Percentiles rank a stretch among this genome's conserved stretches.
Evolutionary conservation across 192 early-diverging fungal genomes (phyloP).

Genomic region (Allomyces javanicus): DNA sequence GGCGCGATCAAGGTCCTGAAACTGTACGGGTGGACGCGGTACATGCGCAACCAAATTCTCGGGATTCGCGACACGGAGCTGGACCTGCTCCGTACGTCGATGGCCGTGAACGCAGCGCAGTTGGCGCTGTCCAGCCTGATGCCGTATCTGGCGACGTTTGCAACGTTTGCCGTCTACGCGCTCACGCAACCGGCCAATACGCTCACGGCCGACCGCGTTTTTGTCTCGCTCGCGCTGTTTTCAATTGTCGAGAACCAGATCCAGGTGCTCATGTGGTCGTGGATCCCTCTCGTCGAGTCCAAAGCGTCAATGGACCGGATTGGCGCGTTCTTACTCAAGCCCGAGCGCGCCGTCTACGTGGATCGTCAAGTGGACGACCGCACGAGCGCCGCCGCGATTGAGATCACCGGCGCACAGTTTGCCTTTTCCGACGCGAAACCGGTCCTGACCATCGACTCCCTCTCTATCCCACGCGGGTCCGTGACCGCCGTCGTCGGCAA

Average conservation of each 20-base stretch:
- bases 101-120: slow-evolving; percentile 30
- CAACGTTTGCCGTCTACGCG: slow-evolving; percentile 21
- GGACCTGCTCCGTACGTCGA: slow-evolving; percentile 16
- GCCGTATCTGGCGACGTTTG: slow-evolving; percentile 19
- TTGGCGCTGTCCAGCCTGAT: slow-evolving; percentile 25
- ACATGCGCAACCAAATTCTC: slow-evolving; percentile 33
- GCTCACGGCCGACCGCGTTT: slow-evolving; percentile 22
- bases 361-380: slow-evolving; percentile 4
- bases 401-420: neutral
- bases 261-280: slow-evolving; percentile 11
- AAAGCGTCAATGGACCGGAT: slow-evolving; percentile 18
- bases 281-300: slow-evolving; percentile 15
- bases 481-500: slow-evolving; percentile 6
- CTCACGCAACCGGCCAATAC: slow-evolving; percentile 13
- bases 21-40: slow-evolving; percentile 52
- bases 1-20: slow-evolving; percentile 26
- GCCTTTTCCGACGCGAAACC: neutral
- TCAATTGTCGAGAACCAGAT: slow-evolving; percentile 22
- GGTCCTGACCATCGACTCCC: neutral
- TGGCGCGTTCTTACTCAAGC: slow-evolving; percentile 12
- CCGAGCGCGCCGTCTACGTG: slow-evolving; percentile 15
- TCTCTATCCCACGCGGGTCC: neutral
- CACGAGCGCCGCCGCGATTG: slow-evolving; percentile 1
- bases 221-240: slow-evolving; percentile 23
- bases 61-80: slow-evolving; percentile 36